Evolutionary conservation across 768 basidiomycete genomes (phyloP), one percentile per base, ranked within the genome.

Genomic region (Lentinula lateritia): DNA sequence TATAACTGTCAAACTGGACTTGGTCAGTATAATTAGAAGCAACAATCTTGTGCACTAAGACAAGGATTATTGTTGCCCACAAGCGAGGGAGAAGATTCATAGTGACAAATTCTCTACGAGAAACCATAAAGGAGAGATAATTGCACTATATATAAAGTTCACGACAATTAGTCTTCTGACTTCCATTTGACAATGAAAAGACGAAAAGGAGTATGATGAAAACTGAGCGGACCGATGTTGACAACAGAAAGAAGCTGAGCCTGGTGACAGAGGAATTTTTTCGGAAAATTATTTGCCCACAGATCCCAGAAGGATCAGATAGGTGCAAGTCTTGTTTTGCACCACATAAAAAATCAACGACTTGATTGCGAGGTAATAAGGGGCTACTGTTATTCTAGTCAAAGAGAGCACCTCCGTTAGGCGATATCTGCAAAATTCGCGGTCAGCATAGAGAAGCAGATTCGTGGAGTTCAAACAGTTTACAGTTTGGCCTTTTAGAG

Each of bases 1-100:
- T 90, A 69, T 89, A 88, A 64, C 84, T 86, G 70, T 92, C 90
- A 64, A 81, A 83, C 43, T 69, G 68, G 15, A 82, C 80, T 60
- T 65, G 16, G 58, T 76, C 74, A 7, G 77, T 77, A 28, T 71
- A 56, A 18, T 53, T n/a, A 3, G 35, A 32, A 32, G 52, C 52
- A 7, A 53, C 6, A n/a, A 36, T 36, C 16, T 32, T 20, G 16
- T 36, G n/a, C 34, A 53, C 28, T 7, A 53, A 18, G 15, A 18
- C 34, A 38, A 53, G 52, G 15, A 38, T 35, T n/a, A 18, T n/a
- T 16, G 6, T 36, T n/a, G 35, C 52, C 35, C 12, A 36, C 12
- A 9, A 12, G 7, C 32, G 50, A 52, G 6, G 16, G 10, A 16
- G 15, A 7, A 53, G 18, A 32, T 53, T 36, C 52, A 53, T 53